A percentile compares a stretch with the other conserved stretches of the same genome.
Evolutionary conservation across 2,329 filamentous ascomycete species (phyloP).

Genomic region (Alternaria sp.): DNA sequence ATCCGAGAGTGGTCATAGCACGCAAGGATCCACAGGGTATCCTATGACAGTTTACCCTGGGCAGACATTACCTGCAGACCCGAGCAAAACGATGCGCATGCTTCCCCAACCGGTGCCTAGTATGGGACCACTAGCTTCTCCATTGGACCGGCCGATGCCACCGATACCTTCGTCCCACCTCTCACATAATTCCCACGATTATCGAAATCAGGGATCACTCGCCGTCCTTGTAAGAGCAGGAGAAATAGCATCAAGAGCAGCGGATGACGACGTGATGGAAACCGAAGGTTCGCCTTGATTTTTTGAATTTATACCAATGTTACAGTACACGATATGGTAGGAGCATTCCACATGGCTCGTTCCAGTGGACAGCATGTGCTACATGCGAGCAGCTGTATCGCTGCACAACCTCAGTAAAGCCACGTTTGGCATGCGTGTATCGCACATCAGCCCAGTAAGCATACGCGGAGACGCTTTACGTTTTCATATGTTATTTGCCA

Average conservation of each 20-base stretch:
- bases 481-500: slow-evolving; percentile 19
- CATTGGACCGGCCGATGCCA: slow-evolving; percentile 40
- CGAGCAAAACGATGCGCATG: slow-evolving; percentile 44
- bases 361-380: background rate
- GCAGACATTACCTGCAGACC: slow-evolving; percentile 37
- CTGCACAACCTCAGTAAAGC: slow-evolving; percentile 1
- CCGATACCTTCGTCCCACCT: slow-evolving; percentile 23
- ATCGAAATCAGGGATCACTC: slow-evolving; percentile 45
- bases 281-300: slow-evolving; percentile 34
- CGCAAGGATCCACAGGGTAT: slow-evolving; percentile 28
- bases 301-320: background rate
- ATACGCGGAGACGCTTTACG: slow-evolving; percentile 13
- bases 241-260: slow-evolving; percentile 47
- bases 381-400: background rate
- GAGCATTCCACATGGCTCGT: slow-evolving; percentile 2
- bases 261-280: slow-evolving; percentile 39
- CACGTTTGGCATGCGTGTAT: background rate
- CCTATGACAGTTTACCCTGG: slow-evolving; percentile 17
- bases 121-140: slow-evolving; percentile 37
- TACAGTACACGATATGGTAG: slow-evolving; percentile 5
- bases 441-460: slow-evolving; percentile 3
- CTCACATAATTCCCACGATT: slow-evolving; percentile 35
- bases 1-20: slow-evolving; percentile 47
- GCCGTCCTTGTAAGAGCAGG: slow-evolving; percentile 50
- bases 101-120: slow-evolving; percentile 51